Evolutionary conservation across 345 rosid species (phyloP).

Genomic region (Abelmoschus esculentus): DNA sequence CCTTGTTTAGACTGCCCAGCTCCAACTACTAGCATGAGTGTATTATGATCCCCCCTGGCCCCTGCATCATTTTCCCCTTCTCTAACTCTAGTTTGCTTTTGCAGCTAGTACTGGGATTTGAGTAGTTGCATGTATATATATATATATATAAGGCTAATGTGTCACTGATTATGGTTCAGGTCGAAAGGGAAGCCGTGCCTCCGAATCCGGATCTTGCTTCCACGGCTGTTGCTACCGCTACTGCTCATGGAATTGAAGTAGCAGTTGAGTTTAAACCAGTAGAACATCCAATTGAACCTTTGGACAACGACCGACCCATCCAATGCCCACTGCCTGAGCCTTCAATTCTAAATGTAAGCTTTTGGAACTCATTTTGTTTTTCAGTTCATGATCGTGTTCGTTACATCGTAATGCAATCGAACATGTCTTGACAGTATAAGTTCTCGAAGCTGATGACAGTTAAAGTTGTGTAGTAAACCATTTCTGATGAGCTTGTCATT

Average conservation of each 20-base stretch:
- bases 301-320: conserved; percentile 63
- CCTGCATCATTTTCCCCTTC: too few relatives aligned
- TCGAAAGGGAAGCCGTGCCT: conserved; percentile 57
- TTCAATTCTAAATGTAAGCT: conserved; percentile 73
- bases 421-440: too few relatives aligned
- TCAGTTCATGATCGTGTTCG: neutral
- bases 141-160: neutral
- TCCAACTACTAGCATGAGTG: too few relatives aligned
- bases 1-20: neutral
- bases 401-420: too few relatives aligned
- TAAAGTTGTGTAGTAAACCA: too few relatives aligned
- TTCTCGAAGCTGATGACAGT: too few relatives aligned
- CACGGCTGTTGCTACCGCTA: conserved; percentile 29
- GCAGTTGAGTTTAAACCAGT: conserved; percentile 88
- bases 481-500: neutral
- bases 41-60: neutral
- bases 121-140: too few relatives aligned
- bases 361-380: neutral
- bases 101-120: too few relatives aligned
- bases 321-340: conserved; percentile 90
- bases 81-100: too few relatives aligned
- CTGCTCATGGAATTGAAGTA: conserved; percentile 77
- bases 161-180: conserved; percentile 35
- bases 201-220: conserved; percentile 37
- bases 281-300: conserved; percentile 83